phyloP scores from a whole-genome alignment of 352 stramenopile genomes.

The Pythium rhizo-oryzae region DNA sequence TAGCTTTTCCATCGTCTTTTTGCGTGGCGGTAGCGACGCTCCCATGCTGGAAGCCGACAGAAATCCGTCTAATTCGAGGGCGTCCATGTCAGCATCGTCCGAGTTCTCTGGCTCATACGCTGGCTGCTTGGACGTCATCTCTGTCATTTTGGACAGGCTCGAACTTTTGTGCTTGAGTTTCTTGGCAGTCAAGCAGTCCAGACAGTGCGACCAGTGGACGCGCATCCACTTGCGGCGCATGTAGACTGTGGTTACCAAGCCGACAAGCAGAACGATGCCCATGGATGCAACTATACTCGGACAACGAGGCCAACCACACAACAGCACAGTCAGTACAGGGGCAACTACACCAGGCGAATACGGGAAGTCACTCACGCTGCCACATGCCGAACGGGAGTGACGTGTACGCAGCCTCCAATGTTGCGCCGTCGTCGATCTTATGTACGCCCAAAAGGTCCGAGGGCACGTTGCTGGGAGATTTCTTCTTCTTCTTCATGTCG shows the following conservation, averaged over 20 bases:
- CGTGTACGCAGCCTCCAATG: conserved; percentile 33
- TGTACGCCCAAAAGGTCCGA: conserved; percentile 28
- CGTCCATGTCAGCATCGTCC: conserved; percentile 11
- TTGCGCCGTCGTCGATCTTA: conserved; percentile 32
- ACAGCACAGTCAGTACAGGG: not conserved
- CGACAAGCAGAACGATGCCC: conserved; percentile 49
- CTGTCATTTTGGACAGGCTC: conserved; percentile 9
- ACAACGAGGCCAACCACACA: not conserved
- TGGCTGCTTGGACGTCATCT: conserved; percentile 6
- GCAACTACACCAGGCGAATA: too few species aligned
- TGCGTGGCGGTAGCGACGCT: not conserved
- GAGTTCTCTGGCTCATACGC: conserved; percentile 2
- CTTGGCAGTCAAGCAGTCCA: conserved; percentile 19
- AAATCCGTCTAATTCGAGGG: conserved; percentile 25
- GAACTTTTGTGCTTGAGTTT: conserved; percentile 20
- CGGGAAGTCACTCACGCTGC: conserved; percentile 42
- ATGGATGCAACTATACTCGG: conserved; percentile 48
- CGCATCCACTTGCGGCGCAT: conserved; percentile 48
- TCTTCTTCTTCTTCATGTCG: conserved; percentile 34
- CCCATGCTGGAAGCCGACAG: not conserved
- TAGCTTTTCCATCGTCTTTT: conserved; percentile 20
- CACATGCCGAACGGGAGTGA: conserved; percentile 54
- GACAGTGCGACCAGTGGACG: conserved; percentile 21
- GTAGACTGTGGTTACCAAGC: conserved; percentile 51
- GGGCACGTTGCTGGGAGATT: conserved; percentile 27